Base-by-base conservation (phyloP, 1,139 yeast genomes). In the Candida sojae region DNA sequence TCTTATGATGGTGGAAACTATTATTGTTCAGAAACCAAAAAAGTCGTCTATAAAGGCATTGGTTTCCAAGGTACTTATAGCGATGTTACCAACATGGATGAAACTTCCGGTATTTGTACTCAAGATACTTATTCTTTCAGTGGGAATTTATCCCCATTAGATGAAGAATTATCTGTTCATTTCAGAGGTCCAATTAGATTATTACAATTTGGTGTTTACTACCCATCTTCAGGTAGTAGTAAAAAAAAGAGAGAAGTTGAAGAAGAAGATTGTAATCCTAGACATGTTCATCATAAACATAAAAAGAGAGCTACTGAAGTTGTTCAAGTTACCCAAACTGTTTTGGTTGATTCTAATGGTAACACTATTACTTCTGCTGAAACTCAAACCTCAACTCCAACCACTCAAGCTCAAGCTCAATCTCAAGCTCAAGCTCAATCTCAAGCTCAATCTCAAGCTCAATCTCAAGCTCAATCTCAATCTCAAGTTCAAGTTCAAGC, bases 251-350 rank as follows among this genome's bases (percentile, higher is more conserved):
- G 60, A 32, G 35, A 54, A 46, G 49, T 38, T 34, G 63, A 52
- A 5, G 75, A 61, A 25, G 77, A 71, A 52, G 77, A 72, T 46
- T 75, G 78, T 59, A 64, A 64, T 52, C 66, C 68, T 46, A 67
- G 72, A 55, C 73, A 76, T 62, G 62, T 62, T 50, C 89, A 84
- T 66, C 87, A 84, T 67, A 78, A 70, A 77, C 92, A 76, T 80
- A 82, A 66, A 69, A 65, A 76, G 62, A 78, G 85, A 55, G 85
- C 83, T 45, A 79, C 83, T 51, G 82, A 80, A 59, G 67, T 81
- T 57, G 83, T 85, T 49, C 82, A 85, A 63, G 88, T 87, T 54
- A 88, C 96, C 52, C 80, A 82, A 59, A 88, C 96, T 42, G 90
- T 90, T 42, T 75, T 66, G 54, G 88, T 83, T 48, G 81, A 84